These are phyloP conservation scores for Apiospora pterosperma DNA, from an alignment of 2,329 filamentous ascomycete species.

Conservation along the genomic window DNA sequence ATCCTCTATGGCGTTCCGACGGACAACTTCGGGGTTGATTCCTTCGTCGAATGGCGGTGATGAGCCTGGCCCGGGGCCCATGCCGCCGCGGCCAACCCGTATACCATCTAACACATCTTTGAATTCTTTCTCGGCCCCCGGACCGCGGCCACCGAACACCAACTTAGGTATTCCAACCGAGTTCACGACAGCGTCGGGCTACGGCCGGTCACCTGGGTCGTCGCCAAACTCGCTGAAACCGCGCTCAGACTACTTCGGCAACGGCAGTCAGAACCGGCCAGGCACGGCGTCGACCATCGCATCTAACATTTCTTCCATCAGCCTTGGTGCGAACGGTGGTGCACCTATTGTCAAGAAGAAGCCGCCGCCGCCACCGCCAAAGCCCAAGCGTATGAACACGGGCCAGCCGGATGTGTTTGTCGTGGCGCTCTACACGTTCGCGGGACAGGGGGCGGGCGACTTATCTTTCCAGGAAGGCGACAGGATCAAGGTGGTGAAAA, in stretches of 20 bases:
- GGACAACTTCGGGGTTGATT: slow-evolving; percentile 43
- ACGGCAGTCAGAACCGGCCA: slow-evolving; percentile 16
- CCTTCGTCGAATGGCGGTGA: slow-evolving; percentile 8
- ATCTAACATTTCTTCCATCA: slow-evolving; percentile 23
- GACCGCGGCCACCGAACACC: slow-evolving; percentile 19
- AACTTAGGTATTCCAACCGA: slow-evolving; percentile 39
- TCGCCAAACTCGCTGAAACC: slow-evolving; percentile 25
- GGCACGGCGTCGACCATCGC: slow-evolving; percentile 22
- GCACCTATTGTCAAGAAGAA: slow-evolving; percentile 55
- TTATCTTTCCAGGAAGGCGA: slow-evolving; percentile 75
- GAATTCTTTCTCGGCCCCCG: slow-evolving; percentile 18
- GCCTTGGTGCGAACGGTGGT: slow-evolving; percentile 13
- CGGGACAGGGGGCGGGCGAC: slow-evolving; percentile 66
- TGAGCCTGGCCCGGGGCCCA: slow-evolving; percentile 18
- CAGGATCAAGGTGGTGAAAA: slow-evolving; percentile 71
- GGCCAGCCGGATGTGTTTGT: slow-evolving; percentile 53
- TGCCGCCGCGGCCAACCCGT: slow-evolving; percentile 30
- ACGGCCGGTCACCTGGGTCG: slow-evolving; percentile 21
- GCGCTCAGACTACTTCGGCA: slow-evolving; percentile 29
- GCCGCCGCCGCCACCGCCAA: slow-evolving; percentile 71
- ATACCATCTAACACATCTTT: slow-evolving; percentile 33
- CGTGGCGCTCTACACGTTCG: slow-evolving; percentile 72
- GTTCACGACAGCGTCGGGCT: slow-evolving; percentile 41
- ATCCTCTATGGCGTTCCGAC: slow-evolving; percentile 26
- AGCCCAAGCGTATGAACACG: slow-evolving; percentile 54